Base-by-base conservation (phyloP, 371 early-diverging fungal species). In the Lichtheimia ornata region DNA sequence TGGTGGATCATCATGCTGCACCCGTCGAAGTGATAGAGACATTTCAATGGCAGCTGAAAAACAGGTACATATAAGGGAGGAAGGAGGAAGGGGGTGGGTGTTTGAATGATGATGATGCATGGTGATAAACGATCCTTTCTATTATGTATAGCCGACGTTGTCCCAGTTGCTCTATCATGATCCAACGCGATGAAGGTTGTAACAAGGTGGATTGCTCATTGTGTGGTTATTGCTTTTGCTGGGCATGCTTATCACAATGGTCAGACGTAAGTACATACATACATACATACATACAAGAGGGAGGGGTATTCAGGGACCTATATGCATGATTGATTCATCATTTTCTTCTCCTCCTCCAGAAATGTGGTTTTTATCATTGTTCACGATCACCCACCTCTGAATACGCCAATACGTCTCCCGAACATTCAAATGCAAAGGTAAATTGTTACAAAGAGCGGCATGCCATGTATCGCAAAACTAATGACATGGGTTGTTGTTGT, bases 161-260 rank as follows among this genome's bases (percentile, higher is more conserved):
- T 63, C 91, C 91, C 4, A 82, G 82, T 41, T 91, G 91, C 65
- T 86, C 81, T 18, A 85, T 90, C 30, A 73, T 91, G 71, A 91
- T 91, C 42, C 85, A 88, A 44, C 67, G 91, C 15, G 91, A 91
- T 47, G 91, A 91, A 66, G 91, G 91, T 5, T 91, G 91, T 59
- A 90, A 91, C 64, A 89, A 90, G 67, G 88, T 91, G 0, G 90
- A 91, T 54, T 91, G 91, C 50, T 79, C 86, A 53, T 81, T 82
- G 28, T 91, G 91, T 67, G 91, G 90, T 1, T 76, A 81, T 69
- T 68, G 81, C 15, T 91, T 91, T 64, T 91, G 91, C 53, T 91
- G 91, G 91, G 59, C 72, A 11, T 80, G 80, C 53, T 50, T 64
- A 20, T 72, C 73, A 51, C 64, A 71, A 4, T 80, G 80, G 80